A percentile compares a stretch with the other conserved stretches of the same genome.
phyloP scores from a whole-genome alignment of 1,284 basidiomycete genomes.

The Pseudozyma tsukubaensis region DNA sequence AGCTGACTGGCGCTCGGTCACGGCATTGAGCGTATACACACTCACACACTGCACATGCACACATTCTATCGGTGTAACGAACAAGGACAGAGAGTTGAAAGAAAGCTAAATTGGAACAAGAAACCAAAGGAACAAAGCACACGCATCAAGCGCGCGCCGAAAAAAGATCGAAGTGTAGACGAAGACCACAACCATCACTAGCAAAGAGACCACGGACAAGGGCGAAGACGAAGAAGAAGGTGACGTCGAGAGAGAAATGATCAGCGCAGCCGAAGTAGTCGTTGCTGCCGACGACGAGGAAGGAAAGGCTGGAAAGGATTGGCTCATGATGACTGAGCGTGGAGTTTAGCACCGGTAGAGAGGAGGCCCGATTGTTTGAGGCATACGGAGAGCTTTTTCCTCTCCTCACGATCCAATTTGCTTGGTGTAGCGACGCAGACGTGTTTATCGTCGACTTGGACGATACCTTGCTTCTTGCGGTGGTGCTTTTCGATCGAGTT shows the following conservation, averaged over 20 bases:
- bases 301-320: no score
- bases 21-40: conserved; percentile 30
- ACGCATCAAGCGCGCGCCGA: conserved; percentile 22
- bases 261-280: no score
- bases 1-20: conserved; percentile 25
- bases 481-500: conserved; percentile 41
- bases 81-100: not conserved
- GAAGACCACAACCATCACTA: not conserved
- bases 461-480: conserved; percentile 33
- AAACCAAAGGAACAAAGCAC: not conserved
- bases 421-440: conserved; percentile 33
- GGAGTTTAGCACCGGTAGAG: not conserved
- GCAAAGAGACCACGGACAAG: not conserved
- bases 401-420: conserved; percentile 34
- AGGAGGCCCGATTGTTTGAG: conserved; percentile 26
- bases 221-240: conserved; percentile 6
- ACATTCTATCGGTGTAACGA: no score
- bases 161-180: not conserved
- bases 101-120: conserved; percentile 3
- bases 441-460: conserved; percentile 29
- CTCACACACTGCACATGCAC: not conserved
- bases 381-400: conserved; percentile 27
- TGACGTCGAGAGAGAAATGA: not conserved
- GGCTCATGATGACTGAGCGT: not conserved
- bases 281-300: no score